Evolutionary conservation across 495 filamentous ascomycete genomes (phyloP).

Genomic region (Aspergillus bertholletiae): DNA sequence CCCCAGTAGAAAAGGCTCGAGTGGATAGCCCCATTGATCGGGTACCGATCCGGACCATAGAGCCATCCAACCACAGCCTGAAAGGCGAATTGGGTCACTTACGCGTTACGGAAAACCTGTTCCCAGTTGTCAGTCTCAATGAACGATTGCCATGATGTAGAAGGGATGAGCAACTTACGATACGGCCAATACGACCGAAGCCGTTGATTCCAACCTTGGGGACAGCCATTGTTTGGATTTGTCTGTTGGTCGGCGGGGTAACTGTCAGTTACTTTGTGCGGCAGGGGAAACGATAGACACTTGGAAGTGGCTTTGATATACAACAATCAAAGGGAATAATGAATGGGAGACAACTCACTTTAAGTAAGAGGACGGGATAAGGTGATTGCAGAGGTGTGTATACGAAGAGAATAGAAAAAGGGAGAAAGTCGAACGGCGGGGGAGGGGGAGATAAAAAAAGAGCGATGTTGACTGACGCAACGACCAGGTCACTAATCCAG

Average conservation of each 20-base stretch:
- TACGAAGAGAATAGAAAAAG: slow-evolving; percentile 26
- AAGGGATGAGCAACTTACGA: slow-evolving; percentile 52
- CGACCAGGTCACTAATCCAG: slow-evolving; percentile 30
- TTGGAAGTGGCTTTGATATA: slow-evolving; percentile 13
- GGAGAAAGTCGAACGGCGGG: slow-evolving; percentile 25
- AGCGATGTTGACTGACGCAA: slow-evolving; percentile 41
- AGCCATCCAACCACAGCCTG: slow-evolving; percentile 3
- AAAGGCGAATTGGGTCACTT: slow-evolving; percentile 33
- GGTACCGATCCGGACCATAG: background rate
- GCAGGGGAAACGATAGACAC: slow-evolving; percentile 12
- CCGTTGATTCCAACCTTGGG: slow-evolving; percentile 87
- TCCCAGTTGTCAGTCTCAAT: slow-evolving; percentile 17
- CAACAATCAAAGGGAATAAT: slow-evolving; percentile 9
- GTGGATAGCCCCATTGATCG: background rate
- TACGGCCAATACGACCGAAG: slow-evolving; percentile 98
- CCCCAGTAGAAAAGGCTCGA: slow-evolving; percentile 4
- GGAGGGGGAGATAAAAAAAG: slow-evolving; percentile 29
- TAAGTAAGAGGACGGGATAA: slow-evolving; percentile 20
- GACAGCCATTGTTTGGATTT: slow-evolving; percentile 37
- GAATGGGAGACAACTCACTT: slow-evolving; percentile 20
- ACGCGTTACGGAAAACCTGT: slow-evolving; percentile 77
- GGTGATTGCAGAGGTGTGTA: slow-evolving; percentile 8
- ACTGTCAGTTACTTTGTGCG: slow-evolving; percentile 18
- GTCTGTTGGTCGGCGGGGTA: slow-evolving; percentile 17
- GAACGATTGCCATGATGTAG: background rate